Percentiles rank a stretch among this genome's conserved stretches.
Evolutionary conservation across 192 early-diverging fungal species (phyloP).

Genomic region (Coemansia guatemalensis): DNA sequence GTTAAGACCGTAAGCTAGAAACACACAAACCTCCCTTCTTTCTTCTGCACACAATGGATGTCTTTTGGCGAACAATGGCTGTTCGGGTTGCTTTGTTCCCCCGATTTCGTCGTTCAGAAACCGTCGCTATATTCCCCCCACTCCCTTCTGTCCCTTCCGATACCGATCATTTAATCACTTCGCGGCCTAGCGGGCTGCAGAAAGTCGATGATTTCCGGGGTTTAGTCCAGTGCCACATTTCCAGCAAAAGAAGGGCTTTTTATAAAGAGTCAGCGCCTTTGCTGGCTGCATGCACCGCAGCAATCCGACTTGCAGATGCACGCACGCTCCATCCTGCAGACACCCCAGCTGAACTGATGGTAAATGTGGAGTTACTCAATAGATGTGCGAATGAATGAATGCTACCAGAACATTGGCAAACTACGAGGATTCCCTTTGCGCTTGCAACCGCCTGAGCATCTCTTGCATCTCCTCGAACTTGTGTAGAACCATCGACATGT

Average conservation of each 20-base stretch:
- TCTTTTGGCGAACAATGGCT: not conserved
- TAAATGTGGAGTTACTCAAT: not conserved
- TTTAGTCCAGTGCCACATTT: not conserved
- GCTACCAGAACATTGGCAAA: not conserved
- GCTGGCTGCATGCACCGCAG: conserved; percentile 1
- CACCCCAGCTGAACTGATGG: not conserved
- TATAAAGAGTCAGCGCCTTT: conserved; percentile 1
- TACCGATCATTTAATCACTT: not conserved
- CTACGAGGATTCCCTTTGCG: conserved; percentile 11
- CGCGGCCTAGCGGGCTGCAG: not conserved
- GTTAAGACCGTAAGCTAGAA: conserved; percentile 1
- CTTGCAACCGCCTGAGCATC: conserved; percentile 35
- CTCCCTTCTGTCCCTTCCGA: not conserved
- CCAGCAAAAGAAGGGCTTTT: not conserved
- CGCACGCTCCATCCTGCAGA: not conserved
- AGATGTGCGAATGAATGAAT: too few species aligned
- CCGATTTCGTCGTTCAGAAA: not conserved
- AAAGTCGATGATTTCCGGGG: not conserved
- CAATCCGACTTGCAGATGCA: not conserved
- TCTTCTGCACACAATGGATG: not conserved
- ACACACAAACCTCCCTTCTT: not conserved
- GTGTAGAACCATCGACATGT: conserved; percentile 27
- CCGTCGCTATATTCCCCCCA: too few species aligned
- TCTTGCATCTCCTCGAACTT: conserved; percentile 42
- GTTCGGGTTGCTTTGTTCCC: not conserved